phyloP scores from a whole-genome alignment of 2,329 filamentous ascomycete genomes.

The Hypoxylon sp. region DNA sequence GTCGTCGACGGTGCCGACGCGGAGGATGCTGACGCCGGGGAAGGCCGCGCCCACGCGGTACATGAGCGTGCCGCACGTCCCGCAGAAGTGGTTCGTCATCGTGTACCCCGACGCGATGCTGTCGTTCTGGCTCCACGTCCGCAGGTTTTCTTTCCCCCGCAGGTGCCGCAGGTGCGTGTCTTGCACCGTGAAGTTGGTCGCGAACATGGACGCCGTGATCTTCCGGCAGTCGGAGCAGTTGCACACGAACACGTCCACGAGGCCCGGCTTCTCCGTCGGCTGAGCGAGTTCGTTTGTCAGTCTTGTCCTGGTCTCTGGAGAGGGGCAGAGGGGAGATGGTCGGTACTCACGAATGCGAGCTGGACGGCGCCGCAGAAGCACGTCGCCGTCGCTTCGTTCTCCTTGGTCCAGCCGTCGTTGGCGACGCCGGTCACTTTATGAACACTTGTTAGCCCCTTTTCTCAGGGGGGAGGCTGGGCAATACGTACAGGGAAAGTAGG shows the following conservation, averaged over 20 bases:
- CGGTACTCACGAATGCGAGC: slow-evolving; percentile 59
- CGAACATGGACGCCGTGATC: slow-evolving; percentile 68
- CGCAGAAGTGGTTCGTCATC: slow-evolving; percentile 71
- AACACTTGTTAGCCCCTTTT: slow-evolving; percentile 36
- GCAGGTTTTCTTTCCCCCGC: slow-evolving; percentile 61
- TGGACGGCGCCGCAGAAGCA: slow-evolving; percentile 67
- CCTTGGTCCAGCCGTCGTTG: slow-evolving; percentile 54
- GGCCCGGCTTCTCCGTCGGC: slow-evolving; percentile 55
- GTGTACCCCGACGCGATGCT: slow-evolving; percentile 56
- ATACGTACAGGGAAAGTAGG: not conserved
- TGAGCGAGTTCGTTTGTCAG: slow-evolving; percentile 36
- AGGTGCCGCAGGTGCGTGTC: slow-evolving; percentile 56
- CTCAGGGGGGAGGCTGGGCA: not conserved
- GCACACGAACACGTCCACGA: slow-evolving; percentile 63
- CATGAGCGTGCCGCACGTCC: slow-evolving; percentile 66
- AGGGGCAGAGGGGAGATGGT: not conserved
- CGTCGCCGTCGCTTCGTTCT: slow-evolving; percentile 61
- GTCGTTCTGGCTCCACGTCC: slow-evolving; percentile 52
- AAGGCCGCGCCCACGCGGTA: slow-evolving; percentile 58
- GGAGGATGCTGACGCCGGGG: slow-evolving; percentile 57
- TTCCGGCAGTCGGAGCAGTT: slow-evolving; percentile 70
- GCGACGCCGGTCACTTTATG: slow-evolving; percentile 50
- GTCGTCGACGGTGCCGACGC: slow-evolving; percentile 70
- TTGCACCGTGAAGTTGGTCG: slow-evolving; percentile 62
- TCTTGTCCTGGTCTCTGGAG: not conserved